Evolutionary conservation across 306 rosid species (phyloP), one percentile per base, ranked within the genome.

Genomic region (Adenanthera pavonina): DNA sequence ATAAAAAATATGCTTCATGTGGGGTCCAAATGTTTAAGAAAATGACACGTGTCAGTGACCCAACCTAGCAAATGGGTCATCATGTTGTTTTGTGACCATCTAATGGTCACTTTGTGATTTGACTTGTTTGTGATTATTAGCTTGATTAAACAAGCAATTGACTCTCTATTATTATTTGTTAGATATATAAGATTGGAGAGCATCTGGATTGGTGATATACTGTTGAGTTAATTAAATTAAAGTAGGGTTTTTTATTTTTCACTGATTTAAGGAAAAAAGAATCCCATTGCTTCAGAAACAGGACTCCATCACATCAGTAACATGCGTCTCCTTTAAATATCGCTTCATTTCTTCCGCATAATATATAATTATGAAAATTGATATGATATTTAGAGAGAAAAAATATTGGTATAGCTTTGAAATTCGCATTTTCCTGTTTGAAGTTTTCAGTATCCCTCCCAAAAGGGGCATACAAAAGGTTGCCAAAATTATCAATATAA

Each of bases 61-160:
- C 76, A 86, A 71, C 86, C 59, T 19, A 46, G 69, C 61, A 83
- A 79, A 46, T 17, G 80, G 65, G 69, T 57, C 47, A 69, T 85
- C 81, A 52, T 51, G 72, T 44, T 78, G 17, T 30, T 76, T 80
- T 40, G 4, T 8, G 12, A 25, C 10, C 38, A 30, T 82, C 89
- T 81, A 89, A 85, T 85, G 87, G 85, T 85, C 92, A 88, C 90
- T 85, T 88, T 88, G 81, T 80, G 92, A 89, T 82, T 85, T 85
- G 89, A 88, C 91, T 73, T 79, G 84, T 65, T 71, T 69, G 80
- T 75, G 84, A 79, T 81, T 25, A 81, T 78, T 59, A 43, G 65
- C 15, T 72, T 83, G 78, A 78, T 76, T 83, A 87, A 86, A 85
- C 47, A 84, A 87, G 86, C 74, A 85, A 89, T 81, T 80, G 89